Evolutionary conservation across 106 monocot species (phyloP).

Genomic region (Dendrobium nobile): DNA sequence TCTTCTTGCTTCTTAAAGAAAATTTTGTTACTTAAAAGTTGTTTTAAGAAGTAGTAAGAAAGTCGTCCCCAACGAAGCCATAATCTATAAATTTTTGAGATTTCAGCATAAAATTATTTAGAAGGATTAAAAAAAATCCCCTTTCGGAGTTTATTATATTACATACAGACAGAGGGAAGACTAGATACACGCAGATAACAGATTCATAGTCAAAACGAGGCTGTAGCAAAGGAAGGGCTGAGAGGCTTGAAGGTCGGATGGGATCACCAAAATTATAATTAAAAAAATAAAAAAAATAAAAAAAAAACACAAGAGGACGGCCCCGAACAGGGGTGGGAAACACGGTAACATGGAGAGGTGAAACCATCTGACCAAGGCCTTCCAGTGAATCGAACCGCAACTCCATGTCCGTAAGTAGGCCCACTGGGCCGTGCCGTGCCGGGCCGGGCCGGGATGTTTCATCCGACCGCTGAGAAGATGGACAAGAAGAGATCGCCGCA

Average conservation of each 20-base stretch:
- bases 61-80: too few species aligned
- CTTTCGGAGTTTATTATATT: not conserved
- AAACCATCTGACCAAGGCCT: not conserved
- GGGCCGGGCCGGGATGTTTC: not conserved
- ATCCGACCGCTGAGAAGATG: not conserved
- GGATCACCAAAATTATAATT: not conserved
- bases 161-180: not conserved
- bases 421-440: not conserved
- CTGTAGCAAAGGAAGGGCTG: not conserved
- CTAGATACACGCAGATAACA: not conserved
- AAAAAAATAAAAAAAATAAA: not conserved
- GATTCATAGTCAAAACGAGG: not conserved
- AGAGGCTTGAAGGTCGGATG: not conserved
- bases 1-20: too few species aligned
- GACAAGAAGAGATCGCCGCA: not conserved
- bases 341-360: too few species aligned
- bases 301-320: not conserved
- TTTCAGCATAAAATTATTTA: not conserved
- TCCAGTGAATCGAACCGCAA: conserved; percentile 1
- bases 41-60: too few species aligned
- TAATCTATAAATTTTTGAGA: too few species aligned
- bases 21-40: too few species aligned
- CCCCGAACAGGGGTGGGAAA: not conserved
- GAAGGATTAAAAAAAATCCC: not conserved
- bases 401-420: not conserved